phyloP scores from a whole-genome alignment of 192 early-diverging fungal genomes.

The Umbelopsis sp. region DNA sequence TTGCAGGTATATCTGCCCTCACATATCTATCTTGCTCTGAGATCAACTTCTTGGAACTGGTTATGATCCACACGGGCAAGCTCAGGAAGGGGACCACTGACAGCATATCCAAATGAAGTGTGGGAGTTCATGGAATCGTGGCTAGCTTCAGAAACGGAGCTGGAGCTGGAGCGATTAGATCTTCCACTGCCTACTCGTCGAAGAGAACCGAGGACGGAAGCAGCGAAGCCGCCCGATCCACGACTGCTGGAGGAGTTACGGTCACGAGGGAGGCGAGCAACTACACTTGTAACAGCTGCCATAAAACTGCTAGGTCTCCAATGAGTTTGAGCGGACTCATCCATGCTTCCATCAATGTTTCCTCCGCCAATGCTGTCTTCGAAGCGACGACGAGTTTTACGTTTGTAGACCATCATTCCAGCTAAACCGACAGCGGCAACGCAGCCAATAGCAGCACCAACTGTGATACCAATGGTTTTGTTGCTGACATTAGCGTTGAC shows the following conservation, averaged over 20 bases:
- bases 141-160: neutral
- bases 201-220: conserved; percentile 25
- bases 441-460: conserved; percentile 36
- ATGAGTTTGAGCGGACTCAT: conserved; percentile 23
- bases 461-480: conserved; percentile 31
- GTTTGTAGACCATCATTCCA: conserved; percentile 35
- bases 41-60: conserved; percentile 17
- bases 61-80: conserved; percentile 34
- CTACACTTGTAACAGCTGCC: conserved; percentile 37
- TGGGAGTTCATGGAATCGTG: neutral
- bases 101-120: conserved; percentile 30
- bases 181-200: conserved; percentile 27
- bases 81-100: conserved; percentile 21
- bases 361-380: conserved; percentile 23
- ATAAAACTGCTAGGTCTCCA: conserved; percentile 38
- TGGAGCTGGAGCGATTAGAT: conserved; percentile 24
- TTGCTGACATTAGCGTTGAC: conserved; percentile 25
- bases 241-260: conserved; percentile 8
- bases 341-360: conserved; percentile 21
- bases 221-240: neutral
- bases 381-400: conserved; percentile 14
- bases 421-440: conserved; percentile 39
- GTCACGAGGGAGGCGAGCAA: conserved; percentile 33
- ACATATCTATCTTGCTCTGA: conserved; percentile 21
- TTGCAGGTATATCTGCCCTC: neutral